These are phyloP conservation scores for Globisporangium yorkense DNA, from an alignment of 352 stramenopile genomes.

Conservation along the genomic window DNA sequence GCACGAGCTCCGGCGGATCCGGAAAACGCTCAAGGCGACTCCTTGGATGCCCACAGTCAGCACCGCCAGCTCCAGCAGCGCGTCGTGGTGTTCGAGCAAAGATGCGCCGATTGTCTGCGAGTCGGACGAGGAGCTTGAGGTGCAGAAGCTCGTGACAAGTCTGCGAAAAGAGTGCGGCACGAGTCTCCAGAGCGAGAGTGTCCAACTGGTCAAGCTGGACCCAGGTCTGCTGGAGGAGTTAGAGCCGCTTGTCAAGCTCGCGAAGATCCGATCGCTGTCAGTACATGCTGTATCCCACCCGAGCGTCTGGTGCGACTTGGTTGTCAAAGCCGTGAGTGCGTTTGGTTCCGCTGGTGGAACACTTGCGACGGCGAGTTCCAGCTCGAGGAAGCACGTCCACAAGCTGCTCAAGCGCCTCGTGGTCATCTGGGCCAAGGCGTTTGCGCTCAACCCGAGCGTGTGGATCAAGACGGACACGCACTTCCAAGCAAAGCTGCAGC, in stretches of 20 bases:
- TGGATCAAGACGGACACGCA: conserved; percentile 10
- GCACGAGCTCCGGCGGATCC: conserved; percentile 31
- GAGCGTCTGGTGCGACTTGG: conserved; percentile 29
- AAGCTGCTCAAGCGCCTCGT: conserved; percentile 13
- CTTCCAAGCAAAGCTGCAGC: conserved; percentile 24
- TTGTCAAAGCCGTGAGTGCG: background rate
- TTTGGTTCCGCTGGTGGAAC: background rate
- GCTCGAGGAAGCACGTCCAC: conserved; percentile 14
- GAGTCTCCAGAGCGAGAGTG: background rate
- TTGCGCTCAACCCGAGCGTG: conserved; percentile 1
- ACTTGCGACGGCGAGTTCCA: background rate
- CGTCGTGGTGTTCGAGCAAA: conserved; percentile 19
- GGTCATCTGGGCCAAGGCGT: conserved; percentile 12
- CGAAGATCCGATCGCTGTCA: conserved; percentile 24
- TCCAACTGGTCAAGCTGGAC: conserved; percentile 30
- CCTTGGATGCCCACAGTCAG: conserved; percentile 27
- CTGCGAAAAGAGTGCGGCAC: conserved; percentile 16
- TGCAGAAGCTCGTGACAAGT: conserved; percentile 32
- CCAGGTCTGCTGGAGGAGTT: conserved; percentile 15
- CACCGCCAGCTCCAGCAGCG: conserved; percentile 6
- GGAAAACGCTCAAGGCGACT: conserved; percentile 33
- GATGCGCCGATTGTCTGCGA: conserved; percentile 24
- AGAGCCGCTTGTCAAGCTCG: conserved; percentile 26
- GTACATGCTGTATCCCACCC: conserved; percentile 20
- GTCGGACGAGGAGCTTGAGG: conserved; percentile 27